phyloP scores from a whole-genome alignment of 371 early-diverging fungal genomes.

The Circinella umbellata region DNA sequence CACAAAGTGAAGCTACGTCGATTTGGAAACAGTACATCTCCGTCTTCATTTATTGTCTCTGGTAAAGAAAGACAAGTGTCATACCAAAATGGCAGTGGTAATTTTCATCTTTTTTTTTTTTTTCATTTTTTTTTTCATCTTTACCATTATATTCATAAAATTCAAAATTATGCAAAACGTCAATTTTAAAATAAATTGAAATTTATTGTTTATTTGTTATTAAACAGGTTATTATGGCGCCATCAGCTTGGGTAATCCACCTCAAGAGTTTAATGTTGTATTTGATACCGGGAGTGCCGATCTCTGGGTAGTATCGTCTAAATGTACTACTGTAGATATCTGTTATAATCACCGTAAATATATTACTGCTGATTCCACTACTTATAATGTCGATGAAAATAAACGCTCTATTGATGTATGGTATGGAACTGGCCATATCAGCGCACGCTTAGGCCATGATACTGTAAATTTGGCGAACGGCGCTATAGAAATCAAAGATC shows the following conservation, averaged over 20 bases:
- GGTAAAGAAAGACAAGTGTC: conserved; percentile 41
- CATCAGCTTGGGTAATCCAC: conserved; percentile 69
- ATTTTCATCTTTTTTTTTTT: not conserved
- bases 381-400: conserved; percentile 16
- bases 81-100: conserved; percentile 52
- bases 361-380: conserved; percentile 10
- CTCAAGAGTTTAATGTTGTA: conserved; percentile 67
- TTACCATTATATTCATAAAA: not conserved
- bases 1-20: conserved; percentile 4
- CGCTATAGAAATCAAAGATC: conserved; percentile 44
- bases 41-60: conserved; percentile 23
- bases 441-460: conserved; percentile 55
- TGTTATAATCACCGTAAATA: conserved; percentile 33
- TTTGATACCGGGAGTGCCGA: conserved; percentile 83
- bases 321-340: conserved; percentile 78
- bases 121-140: not conserved
- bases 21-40: not conserved
- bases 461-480: conserved; percentile 45
- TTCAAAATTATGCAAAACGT: not conserved
- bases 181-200: not conserved
- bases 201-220: not conserved
- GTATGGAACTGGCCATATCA: conserved; percentile 71
- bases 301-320: conserved; percentile 90
- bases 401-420: conserved; percentile 49
- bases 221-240: conserved; percentile 64